Evolutionary conservation across 208 protist genomes (phyloP).

Genomic region (Tetramitus jugosus): DNA sequence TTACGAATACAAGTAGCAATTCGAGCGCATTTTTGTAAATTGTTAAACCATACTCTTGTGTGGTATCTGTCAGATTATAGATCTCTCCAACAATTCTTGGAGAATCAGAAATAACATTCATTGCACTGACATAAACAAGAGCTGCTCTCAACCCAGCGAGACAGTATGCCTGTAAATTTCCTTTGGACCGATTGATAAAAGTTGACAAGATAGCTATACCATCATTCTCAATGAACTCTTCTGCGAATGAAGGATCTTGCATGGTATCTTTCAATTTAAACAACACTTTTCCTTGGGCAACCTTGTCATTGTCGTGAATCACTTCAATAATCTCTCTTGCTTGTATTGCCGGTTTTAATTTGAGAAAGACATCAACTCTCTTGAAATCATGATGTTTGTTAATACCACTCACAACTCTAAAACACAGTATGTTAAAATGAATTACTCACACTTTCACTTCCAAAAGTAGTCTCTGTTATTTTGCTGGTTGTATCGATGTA

Average conservation of each 20-base stretch:
- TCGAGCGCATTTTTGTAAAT: constrained; percentile 9
- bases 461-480: not conserved
- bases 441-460: not conserved
- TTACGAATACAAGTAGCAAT: constrained; percentile 10
- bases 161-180: not conserved
- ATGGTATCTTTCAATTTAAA: not conserved
- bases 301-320: not conserved
- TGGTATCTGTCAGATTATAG: not conserved
- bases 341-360: constrained; percentile 1
- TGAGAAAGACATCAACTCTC: not conserved
- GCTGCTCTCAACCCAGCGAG: not conserved
- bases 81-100: not conserved
- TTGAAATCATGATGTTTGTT: not conserved
- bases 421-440: not conserved
- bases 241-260: not conserved
- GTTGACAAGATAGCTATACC: constrained; percentile 1
- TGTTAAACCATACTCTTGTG: not conserved
- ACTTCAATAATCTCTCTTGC: not conserved
- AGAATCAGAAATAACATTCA: constrained; percentile 11
- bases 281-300: not conserved
- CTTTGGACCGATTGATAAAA: not conserved
- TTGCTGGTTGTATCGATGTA: no score
- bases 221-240: constrained; percentile 11
- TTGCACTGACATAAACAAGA: not conserved
- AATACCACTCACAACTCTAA: not conserved